Evolutionary conservation across 257 asterid genomes (phyloP), one percentile per base, ranked within the genome.

Genomic region (Apocynum venetum): DNA sequence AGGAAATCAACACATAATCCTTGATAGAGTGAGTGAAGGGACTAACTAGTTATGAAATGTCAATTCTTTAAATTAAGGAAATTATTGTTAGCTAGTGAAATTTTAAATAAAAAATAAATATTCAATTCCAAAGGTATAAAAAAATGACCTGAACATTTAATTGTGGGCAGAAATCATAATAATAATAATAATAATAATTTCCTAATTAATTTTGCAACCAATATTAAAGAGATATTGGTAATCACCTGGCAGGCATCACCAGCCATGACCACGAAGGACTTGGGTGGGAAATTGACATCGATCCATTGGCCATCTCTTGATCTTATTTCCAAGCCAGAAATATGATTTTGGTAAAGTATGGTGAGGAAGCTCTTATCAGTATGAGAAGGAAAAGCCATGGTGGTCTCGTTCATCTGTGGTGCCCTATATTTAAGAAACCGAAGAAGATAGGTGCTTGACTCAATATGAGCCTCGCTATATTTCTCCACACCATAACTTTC

Each of bases 291-390:
- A 4, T 73, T 77, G 77, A 92, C 97, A 40, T 71, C 67, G 46
- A 89, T 87, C 91, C 93, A 90, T 4, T 86, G 80, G 0, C 96
- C 96, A 59, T 92, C 93, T 70, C 85, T 79, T 20, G 88, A 84
- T 80, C 81, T 84, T 36, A 90, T 85, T 82, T 90, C 91, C 83
- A 92, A 74, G 19, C 97, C 97, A 76, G 90, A 85, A 1, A 90
- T 74, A 55, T 78, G 82, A 79, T 92, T 88, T 53, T 92, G 96
- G 85, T 92, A 89, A 75, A 92, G 79, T 35, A 91, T 88, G 63
- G 96, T 83, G 86, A 92, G 82, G 67, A 92, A 92, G 13, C 92
- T 86, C 84, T 92, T 92, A 78, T 92, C 97, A 0, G 96, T 92
- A 60, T 92, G 96, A 14, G 94, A 71, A 38, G 89, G 95, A 78